Base-by-base conservation (phyloP, 352 stramenopile genomes). In the Pythium pyrilobum region DNA sequence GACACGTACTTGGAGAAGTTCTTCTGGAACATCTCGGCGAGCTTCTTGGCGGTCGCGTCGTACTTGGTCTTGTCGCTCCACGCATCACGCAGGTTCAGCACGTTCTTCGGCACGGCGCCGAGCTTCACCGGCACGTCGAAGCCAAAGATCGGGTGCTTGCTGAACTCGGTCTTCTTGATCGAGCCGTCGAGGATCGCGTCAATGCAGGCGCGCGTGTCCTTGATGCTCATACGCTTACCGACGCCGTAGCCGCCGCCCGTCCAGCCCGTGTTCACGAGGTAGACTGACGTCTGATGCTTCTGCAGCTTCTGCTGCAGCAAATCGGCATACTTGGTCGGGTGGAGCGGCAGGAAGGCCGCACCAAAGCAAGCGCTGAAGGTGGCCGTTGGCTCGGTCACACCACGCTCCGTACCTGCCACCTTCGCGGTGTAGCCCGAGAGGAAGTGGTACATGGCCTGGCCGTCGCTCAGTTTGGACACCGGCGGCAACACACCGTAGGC, bases 211-310 rank as follows among this genome's bases (percentile, higher is more conserved):
- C 78, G 76, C 60, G 78, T 89, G 64, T 69, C 81, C 66, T 71
- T 62, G 60, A 99, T 97, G 56, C 87, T 96, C 96, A 99, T 99
- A 70, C 97, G 91, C 69, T 98, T 87, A 56, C 96, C 96, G 36
- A 97, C 89, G 52, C 94, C 95, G 70, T 98, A 98, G 52, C 88
- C 80, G 52, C 96, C 96, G 46, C 96, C 96, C 34, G 83, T 92
- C 95, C 96, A 98, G 64, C 96, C 96, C 36, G 89, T 98, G 81
- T 98, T 98, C 56, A 98, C 89, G 20, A 81, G 52, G 59, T 67
- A 81, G 23, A 77, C 71, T 23, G 69, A 42, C 41, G 67, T 81
- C 40, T 67, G 59, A 58, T 81, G 71, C 31, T 70, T 43, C 43
- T 77, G 42, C 15, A 81, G 67, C 67, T 81, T 81, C 64, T 71